Base-by-base conservation (phyloP, 129 eudicot species). In the Flaveria brownii region DNA sequence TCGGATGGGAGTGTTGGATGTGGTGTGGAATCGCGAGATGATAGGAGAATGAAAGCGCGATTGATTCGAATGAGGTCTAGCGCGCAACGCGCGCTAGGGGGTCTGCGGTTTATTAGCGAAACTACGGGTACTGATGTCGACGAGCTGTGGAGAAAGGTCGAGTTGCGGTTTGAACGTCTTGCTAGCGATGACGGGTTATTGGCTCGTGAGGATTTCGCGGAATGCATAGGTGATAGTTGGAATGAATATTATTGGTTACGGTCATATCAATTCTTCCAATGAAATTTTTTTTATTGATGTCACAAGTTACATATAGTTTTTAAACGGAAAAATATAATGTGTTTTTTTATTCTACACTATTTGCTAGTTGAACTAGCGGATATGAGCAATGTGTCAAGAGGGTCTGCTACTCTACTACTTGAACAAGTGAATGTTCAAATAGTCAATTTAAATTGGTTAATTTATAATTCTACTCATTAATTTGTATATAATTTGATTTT, bases 81-180 rank as follows among this genome's bases (percentile, higher is more conserved):
- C 73, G 99, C 99, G 5, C 99, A 91, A 78, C 80, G 95, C 68
- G 99, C 99, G 2, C 85, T 91, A 2, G 86, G 92, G 3, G 99
- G 99, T 9, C 78, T 95, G 11, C 67, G 97, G 57, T 95, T 95
- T 70, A 95, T 95, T 26, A 95, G 90, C 78, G 85, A 85, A 55
- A 89, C 88, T 5, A 86, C 90, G 16, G 76, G 67, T 7, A 82
- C 78, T 2, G 64, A 87, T 30, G 79, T 84, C 2, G 55, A 79
- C 17, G 86, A 75, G 67, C 41, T 85, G 22, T 95, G 99, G 99
- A 82, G 30, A 23, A 81, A 78, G 5, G 99, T 95, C 11, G 99
- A 95, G 73, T 73, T 88, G 0, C 77, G 99, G 63, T 95, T 89
- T 28, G 85, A 28, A 14, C 39, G 47, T n/a, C 79, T 95, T 30